These are phyloP conservation scores for Pseudogymnoascus sp. DNA, from an alignment of 2,329 filamentous ascomycete species.

Conservation along the genomic window DNA sequence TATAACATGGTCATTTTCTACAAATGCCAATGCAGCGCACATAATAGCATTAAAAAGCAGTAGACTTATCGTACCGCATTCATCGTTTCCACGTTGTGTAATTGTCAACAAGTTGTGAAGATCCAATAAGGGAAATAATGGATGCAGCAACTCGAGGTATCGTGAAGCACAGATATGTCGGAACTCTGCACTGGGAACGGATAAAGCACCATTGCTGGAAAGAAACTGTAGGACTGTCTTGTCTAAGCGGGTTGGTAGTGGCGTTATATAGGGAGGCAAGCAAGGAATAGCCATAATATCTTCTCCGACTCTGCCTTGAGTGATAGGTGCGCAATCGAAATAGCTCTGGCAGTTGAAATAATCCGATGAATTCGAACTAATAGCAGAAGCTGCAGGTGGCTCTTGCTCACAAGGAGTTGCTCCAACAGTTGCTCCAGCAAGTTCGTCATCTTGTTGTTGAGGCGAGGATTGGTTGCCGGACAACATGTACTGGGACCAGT, in stretches of 20 bases:
- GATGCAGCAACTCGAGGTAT: not conserved
- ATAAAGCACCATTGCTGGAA: not conserved
- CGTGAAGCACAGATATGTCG: not conserved
- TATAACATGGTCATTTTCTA: slow-evolving; percentile 65
- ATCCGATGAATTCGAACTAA: not conserved
- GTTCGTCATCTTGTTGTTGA: not conserved
- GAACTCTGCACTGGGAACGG: not conserved
- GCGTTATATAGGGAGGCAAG: not conserved
- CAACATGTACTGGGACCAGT: not conserved
- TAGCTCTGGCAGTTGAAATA: not conserved
- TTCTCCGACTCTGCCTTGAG: not conserved
- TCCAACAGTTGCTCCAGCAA: not conserved
- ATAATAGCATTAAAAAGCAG: slow-evolving; percentile 86
- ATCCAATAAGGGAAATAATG: not conserved
- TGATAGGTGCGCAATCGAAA: not conserved
- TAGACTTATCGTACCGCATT: slow-evolving; percentile 50
- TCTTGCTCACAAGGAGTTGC: not conserved
- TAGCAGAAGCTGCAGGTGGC: not conserved
- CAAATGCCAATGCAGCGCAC: slow-evolving; percentile 79
- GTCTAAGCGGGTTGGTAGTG: not conserved
- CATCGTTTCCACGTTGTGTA: not conserved
- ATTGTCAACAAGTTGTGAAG: not conserved
- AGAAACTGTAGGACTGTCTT: not conserved
- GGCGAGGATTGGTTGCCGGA: not conserved
- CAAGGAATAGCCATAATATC: not conserved